Percentiles rank a stretch among this genome's conserved stretches.
These are phyloP conservation scores for Xerocomellus dryophilus DNA, from an alignment of 768 basidiomycete species.

Conservation along the genomic window DNA sequence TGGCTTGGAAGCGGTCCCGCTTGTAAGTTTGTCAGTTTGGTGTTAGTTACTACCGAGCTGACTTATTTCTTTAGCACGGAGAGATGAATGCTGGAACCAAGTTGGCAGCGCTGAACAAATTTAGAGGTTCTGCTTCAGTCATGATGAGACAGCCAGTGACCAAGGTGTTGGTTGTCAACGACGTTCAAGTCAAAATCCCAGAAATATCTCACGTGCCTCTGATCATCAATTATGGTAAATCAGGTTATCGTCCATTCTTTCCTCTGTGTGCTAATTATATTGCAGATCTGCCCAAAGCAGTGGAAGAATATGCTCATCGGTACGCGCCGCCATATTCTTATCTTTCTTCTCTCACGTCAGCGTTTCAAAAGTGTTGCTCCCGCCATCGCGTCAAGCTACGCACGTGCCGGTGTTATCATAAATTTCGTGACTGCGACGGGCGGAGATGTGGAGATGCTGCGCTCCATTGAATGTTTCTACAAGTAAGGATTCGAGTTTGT, in stretches of 20 bases:
- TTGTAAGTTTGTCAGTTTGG: constrained; percentile 53
- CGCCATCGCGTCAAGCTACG: constrained; percentile 79
- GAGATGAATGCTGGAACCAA: constrained; percentile 88
- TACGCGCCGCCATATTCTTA: constrained; percentile 30
- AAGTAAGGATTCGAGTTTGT: constrained; percentile 51
- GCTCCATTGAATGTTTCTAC: constrained; percentile 98
- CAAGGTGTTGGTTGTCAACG: constrained; percentile 87
- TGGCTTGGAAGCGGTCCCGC: constrained; percentile 81
- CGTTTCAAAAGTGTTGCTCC: constrained; percentile 63
- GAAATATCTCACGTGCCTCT: constrained; percentile 90
- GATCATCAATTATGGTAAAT: constrained; percentile 89
- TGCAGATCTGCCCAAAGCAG: constrained; percentile 85
- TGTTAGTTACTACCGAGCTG: not conserved
- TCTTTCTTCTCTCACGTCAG: constrained; percentile 7
- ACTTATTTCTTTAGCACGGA: constrained; percentile 58
- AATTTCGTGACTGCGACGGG: constrained; percentile 98
- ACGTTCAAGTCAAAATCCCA: constrained; percentile 86
- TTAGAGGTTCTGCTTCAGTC: constrained; percentile 54
- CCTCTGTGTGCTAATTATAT: constrained; percentile 8
- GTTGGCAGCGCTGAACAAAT: constrained; percentile 80
- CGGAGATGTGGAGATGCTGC: constrained; percentile 97
- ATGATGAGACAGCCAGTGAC: constrained; percentile 64
- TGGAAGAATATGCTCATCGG: constrained; percentile 98
- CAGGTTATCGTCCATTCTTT: not conserved
- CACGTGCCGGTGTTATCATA: constrained; percentile 87